Evolutionary conservation across 2,329 filamentous ascomycete genomes (phyloP).

Genomic region (Aureobasidium sp.): DNA sequence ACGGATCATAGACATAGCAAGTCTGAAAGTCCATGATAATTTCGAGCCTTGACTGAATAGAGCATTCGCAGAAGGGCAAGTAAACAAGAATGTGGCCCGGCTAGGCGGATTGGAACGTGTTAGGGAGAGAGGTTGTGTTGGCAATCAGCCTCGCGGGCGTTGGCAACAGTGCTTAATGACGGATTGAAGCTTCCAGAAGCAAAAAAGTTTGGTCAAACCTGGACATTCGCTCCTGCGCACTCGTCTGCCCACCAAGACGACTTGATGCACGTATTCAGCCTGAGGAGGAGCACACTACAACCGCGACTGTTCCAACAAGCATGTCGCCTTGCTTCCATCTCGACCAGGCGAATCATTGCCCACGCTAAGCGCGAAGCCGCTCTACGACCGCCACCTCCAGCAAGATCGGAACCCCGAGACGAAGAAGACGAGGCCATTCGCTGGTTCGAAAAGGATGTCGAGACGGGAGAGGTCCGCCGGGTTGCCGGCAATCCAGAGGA

Average conservation of each 20-base stretch:
- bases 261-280: constrained; percentile 19
- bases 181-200: constrained; percentile 6
- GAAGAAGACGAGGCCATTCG: constrained; percentile 16
- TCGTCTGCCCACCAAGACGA: neutral
- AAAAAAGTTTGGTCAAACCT: neutral
- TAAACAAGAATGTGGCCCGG: constrained; percentile 3
- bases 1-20: constrained; percentile 41
- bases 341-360: constrained; percentile 5
- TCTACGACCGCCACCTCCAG: neutral
- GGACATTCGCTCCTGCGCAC: neutral
- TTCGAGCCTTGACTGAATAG: neutral
- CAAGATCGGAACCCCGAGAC: neutral
- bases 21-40: constrained; percentile 42
- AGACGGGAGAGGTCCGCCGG: constrained; percentile 18
- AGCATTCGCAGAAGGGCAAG: neutral
- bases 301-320: constrained; percentile 21
- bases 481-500: constrained; percentile 19
- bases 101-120: neutral
- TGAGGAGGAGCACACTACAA: constrained; percentile 16
- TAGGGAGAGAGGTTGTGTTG: neutral
- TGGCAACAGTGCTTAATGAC: constrained; percentile 9
- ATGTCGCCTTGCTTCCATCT: constrained; percentile 18
- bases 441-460: constrained; percentile 21
- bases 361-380: neutral
- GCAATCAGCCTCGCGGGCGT: neutral